These are phyloP conservation scores for Agroathelia rolfsii DNA, from an alignment of 1,284 basidiomycete genomes.

Conservation along the genomic window DNA sequence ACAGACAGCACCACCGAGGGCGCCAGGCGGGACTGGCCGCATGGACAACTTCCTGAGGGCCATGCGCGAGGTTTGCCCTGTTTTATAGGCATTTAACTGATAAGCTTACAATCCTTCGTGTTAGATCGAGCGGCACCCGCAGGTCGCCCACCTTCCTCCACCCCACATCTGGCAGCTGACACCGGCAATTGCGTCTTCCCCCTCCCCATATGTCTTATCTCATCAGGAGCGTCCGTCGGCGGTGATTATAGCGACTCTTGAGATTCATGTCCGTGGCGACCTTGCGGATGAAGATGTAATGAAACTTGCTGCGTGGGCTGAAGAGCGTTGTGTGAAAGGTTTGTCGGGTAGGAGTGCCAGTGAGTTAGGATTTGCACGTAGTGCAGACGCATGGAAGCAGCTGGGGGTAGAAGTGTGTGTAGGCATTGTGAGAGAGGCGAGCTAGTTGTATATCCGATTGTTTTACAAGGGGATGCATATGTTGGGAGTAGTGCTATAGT, in stretches of 20 bases:
- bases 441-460: no score
- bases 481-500: no score
- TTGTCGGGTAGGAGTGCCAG: no score
- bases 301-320: constrained; percentile 61
- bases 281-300: constrained; percentile 67
- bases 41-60: constrained; percentile 74
- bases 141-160: constrained; percentile 67
- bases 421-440: constrained; percentile 31
- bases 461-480: no score
- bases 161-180: constrained; percentile 83
- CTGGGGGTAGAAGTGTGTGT: constrained; percentile 37
- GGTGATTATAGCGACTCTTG: constrained; percentile 70
- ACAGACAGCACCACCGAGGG: constrained; percentile 73
- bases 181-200: constrained; percentile 31
- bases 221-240: constrained; percentile 17
- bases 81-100: constrained; percentile 7
- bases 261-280: constrained; percentile 65
- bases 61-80: constrained; percentile 60
- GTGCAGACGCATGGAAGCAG: no score
- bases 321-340: constrained; percentile 50
- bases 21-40: constrained; percentile 45
- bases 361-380: no score
- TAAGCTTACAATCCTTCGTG: constrained; percentile 3
- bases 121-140: constrained; percentile 70
- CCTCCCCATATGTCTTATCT: constrained; percentile 9